These are phyloP conservation scores for Eimeria praecox DNA, from an alignment of 169 alveolate genomes.

Conservation along the genomic window DNA sequence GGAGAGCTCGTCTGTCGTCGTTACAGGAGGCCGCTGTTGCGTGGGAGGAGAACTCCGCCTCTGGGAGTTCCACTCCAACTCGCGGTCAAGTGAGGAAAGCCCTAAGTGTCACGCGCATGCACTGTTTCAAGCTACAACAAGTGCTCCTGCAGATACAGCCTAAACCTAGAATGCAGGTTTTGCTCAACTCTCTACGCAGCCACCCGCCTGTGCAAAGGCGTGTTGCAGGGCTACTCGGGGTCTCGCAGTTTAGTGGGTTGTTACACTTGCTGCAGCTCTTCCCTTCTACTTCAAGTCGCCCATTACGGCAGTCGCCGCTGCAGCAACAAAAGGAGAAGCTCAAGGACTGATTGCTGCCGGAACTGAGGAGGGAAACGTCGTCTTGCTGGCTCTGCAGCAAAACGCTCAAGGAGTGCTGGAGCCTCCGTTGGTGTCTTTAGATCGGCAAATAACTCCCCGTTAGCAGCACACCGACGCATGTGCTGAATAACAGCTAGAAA, in stretches of 20 bases:
- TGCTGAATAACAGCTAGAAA: neutral
- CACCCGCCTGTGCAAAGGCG: neutral
- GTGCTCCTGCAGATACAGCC: neutral
- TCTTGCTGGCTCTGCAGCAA: slow-evolving; percentile 16
- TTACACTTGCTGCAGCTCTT: slow-evolving; percentile 18
- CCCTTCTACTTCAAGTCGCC: slow-evolving; percentile 65
- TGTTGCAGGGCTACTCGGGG: neutral
- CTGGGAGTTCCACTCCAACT: slow-evolving; percentile 22
- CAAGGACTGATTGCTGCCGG: slow-evolving; percentile 47
- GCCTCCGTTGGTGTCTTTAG: neutral
- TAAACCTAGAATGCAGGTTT: neutral
- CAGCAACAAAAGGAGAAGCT: neutral
- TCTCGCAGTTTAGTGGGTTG: neutral
- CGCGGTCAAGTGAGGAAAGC: neutral
- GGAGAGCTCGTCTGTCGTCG: neutral
- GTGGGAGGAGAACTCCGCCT: slow-evolving; percentile 72
- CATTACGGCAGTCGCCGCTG: slow-evolving; percentile 55
- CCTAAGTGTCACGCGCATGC: neutral
- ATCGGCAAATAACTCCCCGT: slow-evolving; percentile 29
- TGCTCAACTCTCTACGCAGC: neutral
- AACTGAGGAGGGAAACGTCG: slow-evolving; percentile 48
- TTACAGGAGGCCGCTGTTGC: slow-evolving; percentile 73
- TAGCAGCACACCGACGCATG: neutral
- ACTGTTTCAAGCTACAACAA: neutral
- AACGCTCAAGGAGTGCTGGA: neutral